Base-by-base conservation (phyloP, 257 asterid genomes). In the Solanum pennellii region DNA sequence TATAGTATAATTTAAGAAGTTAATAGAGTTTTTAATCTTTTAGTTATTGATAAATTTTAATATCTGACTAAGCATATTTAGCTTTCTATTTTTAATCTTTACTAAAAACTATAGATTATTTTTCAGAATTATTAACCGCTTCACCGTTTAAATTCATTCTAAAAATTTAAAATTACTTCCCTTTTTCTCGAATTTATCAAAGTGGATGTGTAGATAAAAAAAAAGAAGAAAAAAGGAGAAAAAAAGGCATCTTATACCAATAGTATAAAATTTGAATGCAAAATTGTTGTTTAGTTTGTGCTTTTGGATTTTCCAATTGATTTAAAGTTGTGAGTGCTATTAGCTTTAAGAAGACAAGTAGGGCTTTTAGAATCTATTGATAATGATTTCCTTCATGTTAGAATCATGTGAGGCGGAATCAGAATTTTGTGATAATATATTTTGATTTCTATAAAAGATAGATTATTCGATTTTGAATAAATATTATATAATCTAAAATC, bases 321-420 rank as follows among this genome's bases (percentile, higher is more conserved):
- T 77, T 77, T 77, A 37, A 77, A 79, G 16, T 80, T 27, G 9
- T 33, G 39, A 77, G 37, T 35, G 47, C 13, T 80, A 80, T 45
- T 31, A 45, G 20, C 87, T 47, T 88, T 72, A 83, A 4, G 33
- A 66, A 75, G 44, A 73, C 86, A 79, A 65, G 84, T 27, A 33
- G 83, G 41, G 82, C 59, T 83, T 72, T 77, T 45, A 83, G 87
- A 83, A 86, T 86, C 79, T 76, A 44, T 47, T 12, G 86, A 83
- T 27, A 75, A 83, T 25, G 72, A 80, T 79, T 23, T 79, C 31
- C 33, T 6, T 12, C 13, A 8, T 13, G 73, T 25, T 25, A 33
- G 73, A 65, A 65, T 9, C 14, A 29, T 7, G 21, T 7, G 39
- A 7, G 23, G 23, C 0, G 12, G 21, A 71, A 42, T 31, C 33